Base-by-base conservation (phyloP, 169 alveolate species). In the Plasmodium ovale region DNA sequence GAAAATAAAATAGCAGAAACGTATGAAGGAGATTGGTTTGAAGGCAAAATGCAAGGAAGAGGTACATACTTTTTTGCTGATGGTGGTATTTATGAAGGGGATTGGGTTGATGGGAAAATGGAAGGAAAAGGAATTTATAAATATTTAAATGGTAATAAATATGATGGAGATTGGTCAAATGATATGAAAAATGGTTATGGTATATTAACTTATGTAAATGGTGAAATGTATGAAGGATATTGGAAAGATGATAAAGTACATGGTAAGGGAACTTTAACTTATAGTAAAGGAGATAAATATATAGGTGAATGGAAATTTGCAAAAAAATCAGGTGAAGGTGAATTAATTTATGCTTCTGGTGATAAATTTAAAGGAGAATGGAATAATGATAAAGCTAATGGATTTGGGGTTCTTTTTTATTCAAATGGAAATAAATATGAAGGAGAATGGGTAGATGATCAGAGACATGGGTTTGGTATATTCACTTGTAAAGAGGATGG, bases 161-260 rank as follows among this genome's bases (percentile, higher is more conserved):
- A 97, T 88, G 99, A 96, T 42, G 99, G 99, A 10, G 99, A 98
- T 74, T 98, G 99, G 99, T 96, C 93, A 2, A 96, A 95, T 87
- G 99, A 94, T 92, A 96, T 93, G 95, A 97, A 96, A 87, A 97
- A 96, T 90, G 99, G 99, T 65, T 97, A 95, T 87, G 99, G 99
- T 3, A 91, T 92, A 3, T 87, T 97, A 70, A 94, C 95, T 23
- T 97, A 95, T 87, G 95, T 94, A 59, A 96, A 96, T 73, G 99
- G 99, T 0, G 98, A 97, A 77, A 93, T 93, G 73, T 98, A 97
- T 87, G 98, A 96, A 56, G 99, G 99, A 23, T 94, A 96, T 84
- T 98, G 98, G 98, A 94, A 95, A 70, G 95, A 95, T 53, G 99
- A 97, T 85, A 96, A 97, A 92, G 98, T 94, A 42, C 97, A 96